Percentiles rank a stretch among this genome's conserved stretches.
These are phyloP conservation scores for Castanospermum australe DNA, from an alignment of 306 rosid genomes.

Conservation along the genomic window DNA sequence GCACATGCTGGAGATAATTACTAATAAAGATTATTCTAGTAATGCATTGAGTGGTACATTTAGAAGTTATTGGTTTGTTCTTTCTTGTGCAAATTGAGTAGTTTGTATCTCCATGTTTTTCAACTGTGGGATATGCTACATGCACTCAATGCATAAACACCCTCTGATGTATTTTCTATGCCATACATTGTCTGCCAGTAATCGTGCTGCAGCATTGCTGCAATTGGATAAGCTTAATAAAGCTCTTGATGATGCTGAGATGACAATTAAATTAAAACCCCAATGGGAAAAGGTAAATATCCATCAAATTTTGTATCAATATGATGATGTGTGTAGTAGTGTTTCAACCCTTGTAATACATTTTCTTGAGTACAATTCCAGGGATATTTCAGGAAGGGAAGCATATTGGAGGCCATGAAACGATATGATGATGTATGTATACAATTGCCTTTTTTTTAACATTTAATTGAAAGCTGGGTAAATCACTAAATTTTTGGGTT, in stretches of 20 bases:
- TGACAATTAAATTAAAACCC: constrained; percentile 79
- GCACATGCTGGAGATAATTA: constrained; percentile 7
- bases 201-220: constrained; percentile 97
- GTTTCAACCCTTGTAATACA: constrained; percentile 20
- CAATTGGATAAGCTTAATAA: constrained; percentile 89
- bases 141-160: neutral
- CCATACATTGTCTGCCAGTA: constrained; percentile 52
- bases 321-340: too few relatives aligned
- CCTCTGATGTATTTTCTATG: constrained; percentile 29
- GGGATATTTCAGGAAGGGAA: constrained; percentile 98
- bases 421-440: constrained; percentile 77
- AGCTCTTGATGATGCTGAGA: constrained; percentile 97
- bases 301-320: neutral
- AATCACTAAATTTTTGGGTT: constrained; percentile 6
- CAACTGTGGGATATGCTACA: neutral
- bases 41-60: neutral
- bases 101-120: neutral
- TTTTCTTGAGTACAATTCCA: constrained; percentile 47
- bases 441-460: constrained; percentile 10
- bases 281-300: constrained; percentile 88
- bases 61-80: neutral
- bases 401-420: constrained; percentile 93
- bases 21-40: neutral
- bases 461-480: neutral
- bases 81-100: neutral